A percentile compares a stretch with the other conserved stretches of the same genome.
phyloP scores from a whole-genome alignment of 371 early-diverging fungal genomes.

The Zychaea mexicana region DNA sequence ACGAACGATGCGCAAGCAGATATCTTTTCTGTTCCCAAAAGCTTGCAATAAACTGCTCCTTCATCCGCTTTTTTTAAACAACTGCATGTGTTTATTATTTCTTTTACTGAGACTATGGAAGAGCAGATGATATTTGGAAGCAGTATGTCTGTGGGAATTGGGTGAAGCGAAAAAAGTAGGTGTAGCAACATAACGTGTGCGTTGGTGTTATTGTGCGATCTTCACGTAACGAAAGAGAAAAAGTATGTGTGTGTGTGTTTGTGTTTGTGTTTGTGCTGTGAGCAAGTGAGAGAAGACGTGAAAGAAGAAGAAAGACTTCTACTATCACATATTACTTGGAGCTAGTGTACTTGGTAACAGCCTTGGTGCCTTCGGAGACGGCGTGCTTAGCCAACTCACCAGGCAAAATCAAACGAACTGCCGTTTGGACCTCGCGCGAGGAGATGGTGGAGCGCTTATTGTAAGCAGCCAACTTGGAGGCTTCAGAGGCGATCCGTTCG shows the following conservation, averaged over 20 bases:
- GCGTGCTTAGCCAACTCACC: conserved; percentile 98
- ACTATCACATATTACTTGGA: conserved; percentile 56
- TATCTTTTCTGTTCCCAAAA: conserved; percentile 46
- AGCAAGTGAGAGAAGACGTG: conserved; percentile 3
- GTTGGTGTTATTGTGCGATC: too few relatives aligned
- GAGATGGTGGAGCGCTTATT: conserved; percentile 96
- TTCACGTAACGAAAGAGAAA: too few relatives aligned
- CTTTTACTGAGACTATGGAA: neutral
- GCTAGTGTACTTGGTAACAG: conserved; percentile 95
- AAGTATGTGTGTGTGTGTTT: conserved; percentile 4
- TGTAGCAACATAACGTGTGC: too few relatives aligned
- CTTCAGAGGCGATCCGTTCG: conserved; percentile 90
- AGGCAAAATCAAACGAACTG: conserved; percentile 92
- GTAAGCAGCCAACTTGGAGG: conserved; percentile 92
- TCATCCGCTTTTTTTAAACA: neutral
- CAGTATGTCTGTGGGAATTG: too few relatives aligned
- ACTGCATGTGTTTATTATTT: too few relatives aligned
- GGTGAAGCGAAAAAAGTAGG: too few relatives aligned
- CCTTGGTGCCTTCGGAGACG: conserved; percentile 98
- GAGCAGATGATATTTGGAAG: neutral
- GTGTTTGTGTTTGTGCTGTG: neutral
- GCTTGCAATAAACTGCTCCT: conserved; percentile 3
- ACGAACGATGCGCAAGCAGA: conserved; percentile 19
- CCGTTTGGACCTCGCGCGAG: conserved; percentile 95
- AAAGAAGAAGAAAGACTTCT: conserved; percentile 3